Conservation (phyloP, 495 filamentous ascomycete species). For the Penicillium cinerascens region DNA sequence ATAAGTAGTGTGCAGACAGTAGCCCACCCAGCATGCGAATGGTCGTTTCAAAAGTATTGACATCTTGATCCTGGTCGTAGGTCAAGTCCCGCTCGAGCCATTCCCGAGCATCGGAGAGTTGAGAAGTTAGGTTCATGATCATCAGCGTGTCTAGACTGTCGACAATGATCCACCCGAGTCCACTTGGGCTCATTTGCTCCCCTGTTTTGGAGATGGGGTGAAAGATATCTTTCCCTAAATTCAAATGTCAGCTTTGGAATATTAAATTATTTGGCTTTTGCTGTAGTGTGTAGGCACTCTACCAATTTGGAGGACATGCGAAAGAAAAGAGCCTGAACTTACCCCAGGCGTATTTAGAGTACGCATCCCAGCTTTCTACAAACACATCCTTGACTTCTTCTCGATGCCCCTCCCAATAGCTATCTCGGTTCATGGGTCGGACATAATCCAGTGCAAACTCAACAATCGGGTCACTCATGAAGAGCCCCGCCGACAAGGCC, state of each 20-base stretch:
- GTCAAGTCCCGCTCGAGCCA: constrained; percentile 68
- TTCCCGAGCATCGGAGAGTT: constrained; percentile 67
- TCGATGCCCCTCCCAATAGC: constrained; percentile 59
- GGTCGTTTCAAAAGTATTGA: constrained; percentile 88
- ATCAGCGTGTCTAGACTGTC: constrained; percentile 85
- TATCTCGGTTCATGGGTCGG: constrained; percentile 1
- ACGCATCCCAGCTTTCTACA: constrained; percentile 73
- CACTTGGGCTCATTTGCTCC: constrained; percentile 62
- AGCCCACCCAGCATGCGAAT: constrained; percentile 87
- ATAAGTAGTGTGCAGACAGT: constrained; percentile 80
- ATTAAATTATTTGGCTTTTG: not conserved
- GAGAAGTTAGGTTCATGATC: constrained; percentile 80
- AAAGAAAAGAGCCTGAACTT: not conserved
- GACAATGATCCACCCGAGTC: constrained; percentile 83
- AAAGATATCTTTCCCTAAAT: constrained; percentile 58
- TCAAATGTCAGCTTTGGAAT: not conserved
- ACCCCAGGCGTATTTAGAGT: constrained; percentile 85
- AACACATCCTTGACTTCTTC: constrained; percentile 76
- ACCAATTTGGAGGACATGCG: not conserved
- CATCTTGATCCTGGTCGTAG: constrained; percentile 80
- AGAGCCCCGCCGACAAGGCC: not conserved
- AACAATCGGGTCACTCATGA: not conserved
- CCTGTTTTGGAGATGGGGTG: constrained; percentile 69
- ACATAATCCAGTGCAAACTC: constrained; percentile 2
- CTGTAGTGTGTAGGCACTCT: too few species aligned